Base-by-base conservation (phyloP, 768 basidiomycete species). In the Cyclocybe aegerita region DNA sequence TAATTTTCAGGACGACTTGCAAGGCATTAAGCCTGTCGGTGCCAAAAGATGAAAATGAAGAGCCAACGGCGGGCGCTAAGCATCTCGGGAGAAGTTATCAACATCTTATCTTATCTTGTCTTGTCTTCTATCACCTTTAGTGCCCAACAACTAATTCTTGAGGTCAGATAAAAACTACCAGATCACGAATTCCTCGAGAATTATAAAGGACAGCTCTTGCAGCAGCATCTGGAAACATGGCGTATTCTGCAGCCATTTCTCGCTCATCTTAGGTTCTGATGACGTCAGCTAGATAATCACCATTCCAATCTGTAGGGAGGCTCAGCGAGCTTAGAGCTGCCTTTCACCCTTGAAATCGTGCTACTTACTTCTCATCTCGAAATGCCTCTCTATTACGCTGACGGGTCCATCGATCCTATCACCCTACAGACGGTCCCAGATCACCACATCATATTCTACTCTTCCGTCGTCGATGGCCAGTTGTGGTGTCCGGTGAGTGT, bases 401-500 rank as follows among this genome's bases (percentile, higher is more conserved):
- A 74, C 29, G 58, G 57, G 16, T 63, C 67, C 12, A 65, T 70
- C 15, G 69, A 77, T 37, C 66, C 68, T 29, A 46, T 52, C 23
- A 66, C 72, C 2, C 67, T 82, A 15, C 56, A 65, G 48, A 61
- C 68, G 30, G 72, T 70, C 8, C 66, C 74, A n/a, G 80, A 82
- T 37, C 60, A 70, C 11, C 88, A 76, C 51, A 47, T 89, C 23
- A 69, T 91, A n/a, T 88, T 90, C 64, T 89, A 84, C 54, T 78
- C 88, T 8, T 88, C 85, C 14, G 70, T 83, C 43, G 76, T 81
- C 1, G 73, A 80, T 50, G 86, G 82, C 23, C 63, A 70, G 47
- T 66, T 83, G 61, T 90, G 89, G 88, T 90, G 88, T 61, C 79
- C 85, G 17, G 88, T 90, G 57, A 41, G 76, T 73, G n/a, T 47